Evolutionary conservation across 768 basidiomycete genomes (phyloP), one percentile per base, ranked within the genome.

Genomic region (Termitomyces sp.): DNA sequence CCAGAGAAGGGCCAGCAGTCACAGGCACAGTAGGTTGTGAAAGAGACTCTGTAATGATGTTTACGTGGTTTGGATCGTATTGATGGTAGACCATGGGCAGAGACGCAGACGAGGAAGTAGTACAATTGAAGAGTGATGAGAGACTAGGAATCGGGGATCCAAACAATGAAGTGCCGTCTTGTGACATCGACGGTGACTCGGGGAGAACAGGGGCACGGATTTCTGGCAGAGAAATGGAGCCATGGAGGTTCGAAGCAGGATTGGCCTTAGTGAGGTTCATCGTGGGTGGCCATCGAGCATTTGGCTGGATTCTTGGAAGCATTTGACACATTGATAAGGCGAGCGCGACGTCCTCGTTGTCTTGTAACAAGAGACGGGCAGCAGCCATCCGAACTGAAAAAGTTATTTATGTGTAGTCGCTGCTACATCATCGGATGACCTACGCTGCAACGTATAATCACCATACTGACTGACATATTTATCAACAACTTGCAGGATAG

Each of bases 331-430:
- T 57, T 44, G 61, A 49, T 32, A 62, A 52, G n/a, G 52, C 55
- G 34, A 58, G 54, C 4, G 50, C 21, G 16, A 63, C 56, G 35
- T 61, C 54, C 44, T 55, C 54, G 40, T 52, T 59, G 23, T 64
- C 61, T 16, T 52, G 51, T 23, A 64, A 43, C 39, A 64, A 47
- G n/a, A 59, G 55, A 43, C 58, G 47, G 10, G 51, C 53, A 28
- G 61, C 61, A 19, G 56, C 58, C 58, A 64, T 59, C 5, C 64
- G 61, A 37, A 64, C 64, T 64, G 35, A 11, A 25, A 44, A 16
- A n/a, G 23, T 44, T 27, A 34, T 23, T 8, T 35, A 52, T 28
- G 34, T 30, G 35, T 11, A 25, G 23, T 32, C 5, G 28, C 17
- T 19, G 28, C 5, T n/a, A 32, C 3, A 44, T 30, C 28, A 16